A percentile compares a stretch with the other conserved stretches of the same genome.
Evolutionary conservation across 495 filamentous ascomycete genomes (phyloP).

Genomic region (Neurospora sp.): DNA sequence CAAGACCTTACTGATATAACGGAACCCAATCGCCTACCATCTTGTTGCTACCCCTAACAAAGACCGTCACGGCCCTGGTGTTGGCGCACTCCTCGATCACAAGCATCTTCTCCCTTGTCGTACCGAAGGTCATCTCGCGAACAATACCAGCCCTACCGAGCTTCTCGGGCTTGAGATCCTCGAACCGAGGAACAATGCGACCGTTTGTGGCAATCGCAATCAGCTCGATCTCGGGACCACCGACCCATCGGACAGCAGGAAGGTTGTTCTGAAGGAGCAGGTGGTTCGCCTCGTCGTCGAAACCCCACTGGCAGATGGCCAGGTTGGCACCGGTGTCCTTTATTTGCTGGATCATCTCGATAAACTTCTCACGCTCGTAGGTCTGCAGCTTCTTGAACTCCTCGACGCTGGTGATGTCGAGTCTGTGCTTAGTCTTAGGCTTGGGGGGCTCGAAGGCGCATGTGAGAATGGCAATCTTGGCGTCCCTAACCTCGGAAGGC

Average conservation of each 20-base stretch:
- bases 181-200: conserved; percentile 93
- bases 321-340: conserved; percentile 96
- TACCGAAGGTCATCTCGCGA: conserved; percentile 91
- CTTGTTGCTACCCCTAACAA: conserved; percentile 97
- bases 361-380: conserved; percentile 92
- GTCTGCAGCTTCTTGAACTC: conserved; percentile 95
- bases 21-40: conserved; percentile 53
- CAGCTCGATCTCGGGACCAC: conserved; percentile 94
- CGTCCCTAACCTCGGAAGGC: conserved; percentile 86
- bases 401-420: conserved; percentile 94
- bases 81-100: conserved; percentile 99
- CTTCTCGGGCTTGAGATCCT: conserved; percentile 84
- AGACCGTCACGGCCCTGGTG: conserved; percentile 89
- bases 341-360: conserved; percentile 97
- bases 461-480: conserved; percentile 94
- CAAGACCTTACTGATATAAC: neutral
- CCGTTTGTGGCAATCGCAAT: conserved; percentile 98
- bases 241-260: conserved; percentile 95
- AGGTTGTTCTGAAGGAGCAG: conserved; percentile 90
- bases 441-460: conserved; percentile 99
- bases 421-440: conserved; percentile 99
- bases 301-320: conserved; percentile 98
- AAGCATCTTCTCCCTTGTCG: conserved; percentile 97
- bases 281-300: conserved; percentile 98
- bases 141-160: conserved; percentile 85